A percentile compares a stretch with the other conserved stretches of the same genome.
Conservation (phyloP, 441 rosid genomes). For the Gossypium laxum region DNA sequence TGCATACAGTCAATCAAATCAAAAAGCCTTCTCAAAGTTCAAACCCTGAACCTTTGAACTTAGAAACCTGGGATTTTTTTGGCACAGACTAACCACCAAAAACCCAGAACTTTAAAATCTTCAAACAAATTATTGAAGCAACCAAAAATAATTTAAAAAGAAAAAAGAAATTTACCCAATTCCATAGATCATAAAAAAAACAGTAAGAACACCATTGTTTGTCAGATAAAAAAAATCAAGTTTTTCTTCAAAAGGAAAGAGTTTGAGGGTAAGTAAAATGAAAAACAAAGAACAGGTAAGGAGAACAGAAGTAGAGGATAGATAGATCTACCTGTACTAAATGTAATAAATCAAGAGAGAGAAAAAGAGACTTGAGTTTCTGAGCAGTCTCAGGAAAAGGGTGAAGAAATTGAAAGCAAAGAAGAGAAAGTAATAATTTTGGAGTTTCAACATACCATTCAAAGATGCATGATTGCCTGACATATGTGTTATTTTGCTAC, state of each 20-base stretch:
- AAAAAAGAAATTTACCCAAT: neutral
- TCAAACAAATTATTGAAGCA: neutral
- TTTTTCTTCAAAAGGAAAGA: neutral
- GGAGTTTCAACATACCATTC: neutral
- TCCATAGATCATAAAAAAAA: neutral
- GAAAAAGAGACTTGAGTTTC: neutral
- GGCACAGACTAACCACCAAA: neutral
- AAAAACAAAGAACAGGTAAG: neutral
- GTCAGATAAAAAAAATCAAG: neutral
- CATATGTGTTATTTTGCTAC: neutral
- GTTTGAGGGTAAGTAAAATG: neutral
- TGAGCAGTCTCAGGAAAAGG: conserved; percentile 13
- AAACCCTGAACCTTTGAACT: neutral
- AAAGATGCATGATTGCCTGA: neutral
- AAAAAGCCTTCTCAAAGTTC: neutral
- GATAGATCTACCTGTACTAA: conserved; percentile 8
- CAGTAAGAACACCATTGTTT: neutral
- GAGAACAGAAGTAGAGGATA: neutral
- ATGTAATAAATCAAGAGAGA: conserved; percentile 10
- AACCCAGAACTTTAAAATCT: conserved; percentile 7
- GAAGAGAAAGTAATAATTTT: neutral
- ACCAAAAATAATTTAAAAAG: neutral
- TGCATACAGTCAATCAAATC: neutral
- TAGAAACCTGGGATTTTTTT: neutral
- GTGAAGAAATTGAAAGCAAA: conserved; percentile 20